Conservation (phyloP, 129 eudicot genomes). For the Dittrichia graveolens region DNA sequence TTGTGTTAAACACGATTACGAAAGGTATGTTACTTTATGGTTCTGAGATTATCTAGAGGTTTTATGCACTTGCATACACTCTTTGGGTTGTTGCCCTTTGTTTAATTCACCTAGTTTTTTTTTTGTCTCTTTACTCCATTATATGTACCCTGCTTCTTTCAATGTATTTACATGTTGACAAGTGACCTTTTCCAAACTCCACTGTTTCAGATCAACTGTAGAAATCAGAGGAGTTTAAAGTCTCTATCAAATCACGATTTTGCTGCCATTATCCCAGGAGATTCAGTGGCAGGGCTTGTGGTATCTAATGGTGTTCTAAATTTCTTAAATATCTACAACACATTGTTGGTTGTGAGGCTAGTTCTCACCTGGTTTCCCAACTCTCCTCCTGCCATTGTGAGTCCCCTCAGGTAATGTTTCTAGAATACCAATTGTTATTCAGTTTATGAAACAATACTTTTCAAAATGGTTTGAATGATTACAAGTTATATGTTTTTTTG, state of each 20-base stretch:
- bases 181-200: background rate
- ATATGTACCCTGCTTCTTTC: background rate
- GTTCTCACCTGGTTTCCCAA: constrained; percentile 97
- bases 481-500: too few relatives aligned
- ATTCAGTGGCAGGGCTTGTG: constrained; percentile 86
- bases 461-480: background rate
- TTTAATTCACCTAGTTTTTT: background rate
- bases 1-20: background rate
- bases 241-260: constrained; percentile 57
- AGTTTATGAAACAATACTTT: background rate
- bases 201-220: constrained; percentile 53
- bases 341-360: constrained; percentile 82
- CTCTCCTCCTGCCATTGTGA: constrained; percentile 82
- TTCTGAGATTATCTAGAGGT: background rate
- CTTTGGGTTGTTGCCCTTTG: background rate
- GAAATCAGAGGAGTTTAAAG: constrained; percentile 45
- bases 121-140: background rate
- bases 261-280: constrained; percentile 92
- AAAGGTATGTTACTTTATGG: background rate
- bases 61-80: constrained; percentile 1
- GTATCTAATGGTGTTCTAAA: constrained; percentile 77
- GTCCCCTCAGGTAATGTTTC: constrained; percentile 73
- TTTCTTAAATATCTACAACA: constrained; percentile 85
- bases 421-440: background rate
- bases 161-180: background rate